Base-by-base conservation (phyloP, 2,329 filamentous ascomycete species). In the Venturia carpophila region DNA sequence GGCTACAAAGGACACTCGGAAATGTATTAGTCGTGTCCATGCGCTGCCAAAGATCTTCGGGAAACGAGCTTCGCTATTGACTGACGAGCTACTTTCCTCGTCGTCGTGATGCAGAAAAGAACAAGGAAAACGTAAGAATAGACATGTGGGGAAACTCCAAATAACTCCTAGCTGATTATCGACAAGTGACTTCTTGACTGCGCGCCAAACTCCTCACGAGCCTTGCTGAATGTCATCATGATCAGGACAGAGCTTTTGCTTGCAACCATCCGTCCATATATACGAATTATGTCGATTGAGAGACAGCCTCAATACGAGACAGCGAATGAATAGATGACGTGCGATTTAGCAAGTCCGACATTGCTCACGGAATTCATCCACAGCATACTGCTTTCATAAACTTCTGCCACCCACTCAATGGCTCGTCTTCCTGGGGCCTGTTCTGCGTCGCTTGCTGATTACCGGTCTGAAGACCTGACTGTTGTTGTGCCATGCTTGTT, bases 331-430 rank as follows among this genome's bases (percentile, higher is more conserved):
- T 17, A 58, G 30, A 37, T 56, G 27, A 58, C 6, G 27, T 37
- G 27, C 30, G 30, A 13, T 10, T 37, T 27, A 15, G 52, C 30
- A 5, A 58, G n/a, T 58, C 6, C 15, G 52, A n/a, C 30, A 15
- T 58, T 24, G 30, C 15, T 58, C 30, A 58, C 9, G 13, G 13
- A 52, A 45, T 65, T 72, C 73, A 74, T 84, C 91, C 91, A 79
- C 93, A 97, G 85, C 93, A 97, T 66, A 97, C 81, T 67, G 87
- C 85, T 82, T 94, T 96, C 84, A 93, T 89, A 75, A 97, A 82
- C 82, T 97, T 97, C 79, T 96, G 90, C 79, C 92, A 87, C 69
- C 91, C 90, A 66, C 87, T 88, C 58, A 87, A 89, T 75, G 93
- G 89, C 69, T 87, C 82, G 74, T 94, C 88, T 71, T 83, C 79